phyloP scores from a whole-genome alignment of 2,329 filamentous ascomycete species.

The Pseudogymnoascus sp. region DNA sequence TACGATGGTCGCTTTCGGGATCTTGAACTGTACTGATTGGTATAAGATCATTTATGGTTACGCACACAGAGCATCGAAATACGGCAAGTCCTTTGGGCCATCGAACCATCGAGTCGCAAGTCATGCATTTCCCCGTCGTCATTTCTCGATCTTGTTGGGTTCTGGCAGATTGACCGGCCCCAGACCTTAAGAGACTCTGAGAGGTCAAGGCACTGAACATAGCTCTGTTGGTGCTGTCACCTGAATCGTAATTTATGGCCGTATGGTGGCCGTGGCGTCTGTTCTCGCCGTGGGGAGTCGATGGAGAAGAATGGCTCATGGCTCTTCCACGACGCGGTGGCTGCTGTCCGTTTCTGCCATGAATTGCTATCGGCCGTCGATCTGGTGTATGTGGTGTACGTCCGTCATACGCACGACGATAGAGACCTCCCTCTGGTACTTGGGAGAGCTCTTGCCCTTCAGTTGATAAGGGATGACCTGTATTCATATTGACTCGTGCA shows the following conservation, averaged over 20 bases:
- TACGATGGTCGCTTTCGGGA: not conserved
- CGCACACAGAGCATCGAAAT: conserved; percentile 77
- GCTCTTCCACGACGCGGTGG: conserved; percentile 38
- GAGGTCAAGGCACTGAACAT: conserved; percentile 13
- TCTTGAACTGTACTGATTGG: conserved; percentile 24
- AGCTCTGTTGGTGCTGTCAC: conserved; percentile 38
- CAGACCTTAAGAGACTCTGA: conserved; percentile 13
- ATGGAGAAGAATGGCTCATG: conserved; percentile 73
- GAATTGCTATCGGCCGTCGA: not conserved
- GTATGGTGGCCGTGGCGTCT: conserved; percentile 37
- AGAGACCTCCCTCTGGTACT: not conserved
- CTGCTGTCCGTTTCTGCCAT: conserved; percentile 11
- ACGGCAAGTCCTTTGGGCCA: conserved; percentile 68
- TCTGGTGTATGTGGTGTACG: not conserved
- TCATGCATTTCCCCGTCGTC: conserved; percentile 71
- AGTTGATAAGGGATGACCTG: not conserved
- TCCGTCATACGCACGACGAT: not conserved
- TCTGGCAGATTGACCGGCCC: conserved; percentile 28
- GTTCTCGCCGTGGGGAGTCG: conserved; percentile 58
- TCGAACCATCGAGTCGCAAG: conserved; percentile 71
- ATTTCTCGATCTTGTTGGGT: conserved; percentile 48
- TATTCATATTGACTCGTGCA: not conserved
- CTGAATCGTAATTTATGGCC: conserved; percentile 36
- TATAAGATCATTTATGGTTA: conserved; percentile 75
- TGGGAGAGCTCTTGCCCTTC: not conserved